Evolutionary conservation across 2,329 filamentous ascomycete genomes (phyloP), one percentile per base, ranked within the genome.

Genomic region (Myriosclerotinia duriaeana): DNA sequence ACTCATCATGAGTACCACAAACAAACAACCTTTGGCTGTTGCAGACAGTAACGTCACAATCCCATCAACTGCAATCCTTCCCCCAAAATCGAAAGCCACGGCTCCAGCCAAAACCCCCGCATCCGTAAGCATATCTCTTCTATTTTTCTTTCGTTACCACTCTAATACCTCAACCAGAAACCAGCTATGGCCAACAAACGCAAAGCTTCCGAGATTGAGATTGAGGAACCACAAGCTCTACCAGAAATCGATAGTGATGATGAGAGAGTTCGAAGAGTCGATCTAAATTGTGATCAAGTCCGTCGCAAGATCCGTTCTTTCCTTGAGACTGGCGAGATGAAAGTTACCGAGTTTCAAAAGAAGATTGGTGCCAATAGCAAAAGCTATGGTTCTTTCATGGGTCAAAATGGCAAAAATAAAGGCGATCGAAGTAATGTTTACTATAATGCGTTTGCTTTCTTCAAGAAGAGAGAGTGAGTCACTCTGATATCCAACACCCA

Each of bases 371-470:
- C 78, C 14, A 77, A 69, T 17, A 71, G 70, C n/a, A 75, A 71
- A 30, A 74, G 76, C 9, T 80, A 81, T 69, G 69, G 69, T n/a
- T 70, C 68, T 6, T 87, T 86, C 73, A 82, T 86, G 79, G 76
- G 77, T n/a, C 79, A 80, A 72, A 79, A 74, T 34, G 81, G 81
- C 6, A 73, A 76, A 5, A 74, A 77, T 67, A 75, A 78, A 11
- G 80, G 80, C 42, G 67, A 71, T 15, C 68, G 68, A 12, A 77
- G 73, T 67, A 76, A 77, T 64, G 76, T 76, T 1, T 81, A 78
- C 69, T 38, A 46, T 5, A 75, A 75, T 9, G 79, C 80, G 20
- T 77, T 75, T 67, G 44, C 52, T 17, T 83, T 80, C 74, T 87
- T 87, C 78, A 81, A 81, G 72, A 80, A 79, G 71, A 78, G 83